Evolutionary conservation across 2,329 filamentous ascomycete species (phyloP).

Genomic region (Lachnellula subtilissima): DNA sequence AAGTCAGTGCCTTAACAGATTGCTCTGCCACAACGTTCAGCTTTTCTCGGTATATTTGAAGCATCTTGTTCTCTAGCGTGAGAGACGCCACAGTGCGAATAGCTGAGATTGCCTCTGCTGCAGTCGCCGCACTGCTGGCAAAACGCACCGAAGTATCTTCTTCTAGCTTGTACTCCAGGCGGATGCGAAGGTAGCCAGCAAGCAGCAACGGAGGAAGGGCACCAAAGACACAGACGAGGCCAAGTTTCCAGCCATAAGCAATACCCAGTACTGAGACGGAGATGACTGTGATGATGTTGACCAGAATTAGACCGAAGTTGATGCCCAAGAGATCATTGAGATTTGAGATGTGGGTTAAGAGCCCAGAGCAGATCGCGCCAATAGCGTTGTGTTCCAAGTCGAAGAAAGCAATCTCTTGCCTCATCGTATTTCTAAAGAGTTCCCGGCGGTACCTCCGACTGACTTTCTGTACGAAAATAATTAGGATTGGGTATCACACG

Average conservation of each 20-base stretch:
- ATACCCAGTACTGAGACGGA: constrained; percentile 41
- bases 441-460: constrained; percentile 50
- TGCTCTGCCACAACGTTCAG: too few relatives aligned
- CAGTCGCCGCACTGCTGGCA: constrained; percentile 41
- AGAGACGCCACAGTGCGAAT: constrained; percentile 42
- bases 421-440: constrained; percentile 78
- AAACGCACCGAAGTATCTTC: constrained; percentile 40
- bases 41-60: too few relatives aligned
- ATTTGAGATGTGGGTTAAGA: constrained; percentile 74
- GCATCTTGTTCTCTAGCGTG: constrained; percentile 36
- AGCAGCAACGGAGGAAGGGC: constrained; percentile 38
- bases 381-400: constrained; percentile 81
- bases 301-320: constrained; percentile 39
- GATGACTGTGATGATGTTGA: constrained; percentile 37
- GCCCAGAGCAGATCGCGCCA: constrained; percentile 77
- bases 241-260: constrained; percentile 41
- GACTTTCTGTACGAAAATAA: constrained; percentile 29
- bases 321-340: constrained; percentile 43
- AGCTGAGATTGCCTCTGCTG: constrained; percentile 40
- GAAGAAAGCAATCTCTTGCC: constrained; percentile 88
- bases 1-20: too few relatives aligned
- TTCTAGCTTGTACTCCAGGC: constrained; percentile 41
- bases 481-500: too few relatives aligned
- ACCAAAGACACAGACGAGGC: constrained; percentile 39
- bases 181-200: constrained; percentile 39